These are phyloP conservation scores for Nannochloropsis gaditana DNA, from an alignment of 108 stramenopile genomes.

Conservation along the genomic window DNA sequence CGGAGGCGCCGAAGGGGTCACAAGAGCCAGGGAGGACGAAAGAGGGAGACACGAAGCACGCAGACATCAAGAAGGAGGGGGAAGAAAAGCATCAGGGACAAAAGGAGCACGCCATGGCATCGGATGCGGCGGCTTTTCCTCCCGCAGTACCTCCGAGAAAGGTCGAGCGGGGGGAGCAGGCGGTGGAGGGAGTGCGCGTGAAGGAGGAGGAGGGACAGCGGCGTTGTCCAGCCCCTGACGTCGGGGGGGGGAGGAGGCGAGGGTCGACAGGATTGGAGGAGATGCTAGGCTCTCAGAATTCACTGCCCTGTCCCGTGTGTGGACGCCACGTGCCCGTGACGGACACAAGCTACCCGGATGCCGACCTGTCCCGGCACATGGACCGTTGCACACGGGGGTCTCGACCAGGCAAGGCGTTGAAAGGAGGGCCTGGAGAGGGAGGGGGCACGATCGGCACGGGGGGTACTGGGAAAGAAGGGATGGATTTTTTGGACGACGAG, in stretches of 20 bases:
- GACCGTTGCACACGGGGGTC: conserved; percentile 27
- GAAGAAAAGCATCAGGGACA: not conserved
- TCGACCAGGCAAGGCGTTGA: not conserved
- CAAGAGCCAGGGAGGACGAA: no score
- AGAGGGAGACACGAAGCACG: not conserved
- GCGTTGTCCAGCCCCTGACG: not conserved
- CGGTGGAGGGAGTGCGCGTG: not conserved
- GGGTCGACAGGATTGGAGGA: not conserved
- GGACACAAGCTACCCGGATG: conserved; percentile 25
- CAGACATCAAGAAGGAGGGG: not conserved
- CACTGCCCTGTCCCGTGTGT: conserved; percentile 33
- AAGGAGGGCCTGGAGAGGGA: not conserved
- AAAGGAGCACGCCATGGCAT: not conserved
- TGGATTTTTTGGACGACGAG: not conserved
- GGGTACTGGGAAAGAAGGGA: not conserved
- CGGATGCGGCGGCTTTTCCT: not conserved
- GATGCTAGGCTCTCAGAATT: not conserved
- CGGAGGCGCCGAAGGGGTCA: no score
- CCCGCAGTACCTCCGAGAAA: not conserved
- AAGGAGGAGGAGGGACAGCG: not conserved
- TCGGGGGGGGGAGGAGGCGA: not conserved
- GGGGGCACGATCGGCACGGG: not conserved
- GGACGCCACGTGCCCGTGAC: not conserved
- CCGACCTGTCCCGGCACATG: conserved; percentile 29
- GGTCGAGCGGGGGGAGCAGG: not conserved